Evolutionary conservation across 225 moss, liverwort and hornwort species (phyloP), one percentile per base, ranked within the genome.

Genomic region (Straminergon stramineum): DNA sequence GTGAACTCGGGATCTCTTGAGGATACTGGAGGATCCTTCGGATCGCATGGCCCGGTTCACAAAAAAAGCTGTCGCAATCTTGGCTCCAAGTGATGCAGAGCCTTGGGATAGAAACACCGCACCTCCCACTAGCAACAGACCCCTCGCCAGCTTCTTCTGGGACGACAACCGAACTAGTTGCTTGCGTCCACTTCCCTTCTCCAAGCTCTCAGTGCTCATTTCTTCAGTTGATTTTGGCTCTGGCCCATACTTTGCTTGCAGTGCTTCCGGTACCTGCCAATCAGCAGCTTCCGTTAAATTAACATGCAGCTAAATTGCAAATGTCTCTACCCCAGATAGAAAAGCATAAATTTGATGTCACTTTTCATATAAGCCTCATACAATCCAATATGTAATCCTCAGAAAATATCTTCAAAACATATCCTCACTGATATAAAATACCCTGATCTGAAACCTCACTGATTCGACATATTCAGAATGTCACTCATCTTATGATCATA

Each of bases 11-110:
- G 90, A 65, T 86, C 90, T 90, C 73, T 77, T 89, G 37, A 90
- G 71, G 15, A 89, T 60, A 74, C 64, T 87, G 45, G 83, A 79
- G 57, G 90, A 65, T 34, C 93, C 90, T 55, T 89, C 90, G 3
- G 91, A 88, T 76, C 95, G 88, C 91, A 95, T 70, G 41, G 93
- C 93, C 60, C 94, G 82, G 88, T 97, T 96, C 64, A 96, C 85
- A 45, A 97, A 86, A 82, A 95, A 94, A 31, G 94, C 95, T 14
- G 96, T 93, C 45, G 96, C 96, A 76, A 97, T 79, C 75, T 96
- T 97, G 65, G 95, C 96, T 53, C 96, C 96, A 65, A 96, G 87
- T 1, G 96, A 96, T 17, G 93, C 92, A 23, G 96, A 95, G 73
- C 96, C 94, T 45, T 95, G 95, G 30, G 94, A 93, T 34, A 97